A percentile compares a stretch with the other conserved stretches of the same genome.
Conservation (phyloP, 768 basidiomycete genomes). For the Termitomyces sp. region DNA sequence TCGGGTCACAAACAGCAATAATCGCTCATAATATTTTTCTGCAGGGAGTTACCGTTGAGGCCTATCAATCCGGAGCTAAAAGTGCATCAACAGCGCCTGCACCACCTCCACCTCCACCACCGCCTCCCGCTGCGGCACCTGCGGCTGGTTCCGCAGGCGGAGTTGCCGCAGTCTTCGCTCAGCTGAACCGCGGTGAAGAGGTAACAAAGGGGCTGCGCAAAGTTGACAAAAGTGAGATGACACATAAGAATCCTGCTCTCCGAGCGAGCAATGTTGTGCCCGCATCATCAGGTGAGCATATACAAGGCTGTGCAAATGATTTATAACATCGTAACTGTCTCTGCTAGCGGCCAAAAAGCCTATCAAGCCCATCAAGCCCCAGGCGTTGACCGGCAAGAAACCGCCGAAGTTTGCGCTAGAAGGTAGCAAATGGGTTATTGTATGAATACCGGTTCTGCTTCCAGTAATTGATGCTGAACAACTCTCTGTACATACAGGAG, state of each 20-base stretch:
- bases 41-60: constrained; percentile 53
- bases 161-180: constrained; percentile 79
- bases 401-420: constrained; percentile 86
- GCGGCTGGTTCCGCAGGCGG: constrained; percentile 41
- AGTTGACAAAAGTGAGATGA: constrained; percentile 96
- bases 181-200: constrained; percentile 83
- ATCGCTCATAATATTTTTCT: neutral
- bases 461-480: neutral
- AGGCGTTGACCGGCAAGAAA: constrained; percentile 80
- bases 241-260: constrained; percentile 94
- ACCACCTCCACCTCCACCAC: constrained; percentile 50
- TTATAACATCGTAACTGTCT: neutral
- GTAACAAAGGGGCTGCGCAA: constrained; percentile 90
- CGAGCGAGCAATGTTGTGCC: constrained; percentile 51
- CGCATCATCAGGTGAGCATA: constrained; percentile 25
- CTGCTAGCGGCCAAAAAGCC: constrained; percentile 53
- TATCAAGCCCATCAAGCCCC: constrained; percentile 78
- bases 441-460: constrained; percentile 28
- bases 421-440: constrained; percentile 91
- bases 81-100: constrained; percentile 39
- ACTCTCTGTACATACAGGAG: constrained; percentile 56
- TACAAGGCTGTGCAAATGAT: neutral
- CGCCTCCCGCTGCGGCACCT: constrained; percentile 37
- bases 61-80: constrained; percentile 35
- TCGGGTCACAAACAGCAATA: neutral